These are phyloP conservation scores for Podochytrium sp. DNA, from an alignment of 192 early-diverging fungal species.

Conservation along the genomic window DNA sequence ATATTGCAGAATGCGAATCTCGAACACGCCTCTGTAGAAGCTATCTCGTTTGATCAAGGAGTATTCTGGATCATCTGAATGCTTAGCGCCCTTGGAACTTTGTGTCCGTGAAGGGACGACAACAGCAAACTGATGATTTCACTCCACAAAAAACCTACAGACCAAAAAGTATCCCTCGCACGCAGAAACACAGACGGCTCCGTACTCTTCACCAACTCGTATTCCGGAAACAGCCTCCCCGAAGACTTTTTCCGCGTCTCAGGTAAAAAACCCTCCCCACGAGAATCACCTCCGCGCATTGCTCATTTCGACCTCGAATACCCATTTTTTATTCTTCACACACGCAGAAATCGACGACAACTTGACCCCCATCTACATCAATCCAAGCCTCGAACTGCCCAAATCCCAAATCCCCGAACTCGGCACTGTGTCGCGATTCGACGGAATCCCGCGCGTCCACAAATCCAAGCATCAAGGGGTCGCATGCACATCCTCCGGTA, in stretches of 20 bases:
- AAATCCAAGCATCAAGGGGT: not conserved
- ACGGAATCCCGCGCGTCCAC: not conserved
- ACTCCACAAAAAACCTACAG: not conserved
- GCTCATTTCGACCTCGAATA: not conserved
- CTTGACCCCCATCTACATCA: slow-evolving; percentile 11
- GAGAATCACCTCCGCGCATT: not conserved
- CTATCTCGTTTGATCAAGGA: too few relatives aligned
- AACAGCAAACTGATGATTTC: not conserved
- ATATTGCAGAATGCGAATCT: too few relatives aligned
- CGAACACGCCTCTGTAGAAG: too few relatives aligned
- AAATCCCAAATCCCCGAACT: slow-evolving; percentile 9
- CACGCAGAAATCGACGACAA: slow-evolving; percentile 10
- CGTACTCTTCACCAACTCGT: slow-evolving; percentile 13
- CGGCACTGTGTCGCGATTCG: not conserved
- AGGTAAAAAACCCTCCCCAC: too few relatives aligned
- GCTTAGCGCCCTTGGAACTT: too few relatives aligned
- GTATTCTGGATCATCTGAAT: too few relatives aligned
- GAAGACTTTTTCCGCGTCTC: slow-evolving; percentile 22
- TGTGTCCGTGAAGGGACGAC: too few relatives aligned
- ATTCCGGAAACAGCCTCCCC: not conserved
- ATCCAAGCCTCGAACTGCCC: not conserved
- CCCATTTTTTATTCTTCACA: not conserved
- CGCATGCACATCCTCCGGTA: not conserved
- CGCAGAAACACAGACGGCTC: slow-evolving; percentile 13
- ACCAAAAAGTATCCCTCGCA: slow-evolving; percentile 19